Conservation (phyloP, 1,284 basidiomycete species). For the Tylopilus sp. region DNA sequence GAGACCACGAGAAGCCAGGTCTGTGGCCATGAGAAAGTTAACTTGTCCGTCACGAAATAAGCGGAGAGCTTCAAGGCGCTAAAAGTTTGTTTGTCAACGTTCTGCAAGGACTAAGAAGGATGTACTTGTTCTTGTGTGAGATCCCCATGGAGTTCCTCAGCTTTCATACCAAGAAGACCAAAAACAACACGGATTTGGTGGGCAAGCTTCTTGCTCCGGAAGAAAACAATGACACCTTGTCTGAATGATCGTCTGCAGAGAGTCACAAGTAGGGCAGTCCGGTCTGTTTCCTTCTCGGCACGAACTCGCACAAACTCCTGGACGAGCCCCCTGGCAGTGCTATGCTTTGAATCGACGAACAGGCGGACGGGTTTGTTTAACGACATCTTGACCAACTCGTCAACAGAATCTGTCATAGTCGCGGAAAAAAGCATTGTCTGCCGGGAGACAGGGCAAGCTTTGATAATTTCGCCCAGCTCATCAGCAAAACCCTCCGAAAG, state of each 20-base stretch:
- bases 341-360: constrained; percentile 93
- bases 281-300: constrained; percentile 74
- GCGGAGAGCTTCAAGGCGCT: constrained; percentile 86
- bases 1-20: constrained; percentile 91
- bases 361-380: constrained; percentile 89
- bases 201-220: constrained; percentile 93
- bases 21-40: constrained; percentile 93
- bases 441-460: constrained; percentile 81
- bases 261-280: constrained; percentile 79
- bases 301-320: constrained; percentile 96
- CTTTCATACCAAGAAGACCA: constrained; percentile 82
- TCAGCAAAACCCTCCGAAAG: constrained; percentile 97
- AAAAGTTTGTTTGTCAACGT: constrained; percentile 7
- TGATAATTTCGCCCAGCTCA: constrained; percentile 92
- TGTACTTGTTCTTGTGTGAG: constrained; percentile 90
- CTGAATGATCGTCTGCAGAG: constrained; percentile 89
- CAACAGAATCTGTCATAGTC: constrained; percentile 96
- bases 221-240: constrained; percentile 86
- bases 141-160: constrained; percentile 93
- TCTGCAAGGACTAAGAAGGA: constrained; percentile 11
- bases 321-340: constrained; percentile 83
- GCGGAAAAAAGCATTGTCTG: constrained; percentile 99
- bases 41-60: constrained; percentile 84
- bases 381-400: constrained; percentile 89
- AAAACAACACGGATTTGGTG: constrained; percentile 97